phyloP scores from a whole-genome alignment of 306 rosid genomes.

The Macrotyloma uniflorum region DNA sequence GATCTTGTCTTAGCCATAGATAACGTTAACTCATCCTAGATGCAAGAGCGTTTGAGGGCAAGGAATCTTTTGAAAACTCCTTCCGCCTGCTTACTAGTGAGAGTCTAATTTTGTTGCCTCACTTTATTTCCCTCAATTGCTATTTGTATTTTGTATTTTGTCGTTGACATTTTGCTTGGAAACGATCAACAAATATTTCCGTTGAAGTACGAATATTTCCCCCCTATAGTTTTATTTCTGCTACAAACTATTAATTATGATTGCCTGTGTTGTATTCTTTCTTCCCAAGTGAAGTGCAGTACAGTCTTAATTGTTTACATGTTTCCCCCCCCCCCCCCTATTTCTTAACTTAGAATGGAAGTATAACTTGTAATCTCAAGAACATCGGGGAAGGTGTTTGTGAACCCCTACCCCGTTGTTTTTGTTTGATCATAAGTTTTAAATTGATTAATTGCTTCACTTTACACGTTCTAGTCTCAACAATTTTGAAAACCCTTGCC shows the following conservation, averaged over 20 bases:
- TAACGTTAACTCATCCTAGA: neutral
- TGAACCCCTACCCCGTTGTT: neutral
- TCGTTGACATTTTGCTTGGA: neutral
- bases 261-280: neutral
- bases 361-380: neutral
- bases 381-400: neutral
- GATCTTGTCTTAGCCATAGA: neutral
- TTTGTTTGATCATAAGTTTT: neutral
- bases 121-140: neutral
- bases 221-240: neutral
- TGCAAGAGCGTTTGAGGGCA: neutral
- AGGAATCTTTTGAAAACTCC: constrained; percentile 11
- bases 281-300: neutral
- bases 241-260: neutral
- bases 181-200: neutral
- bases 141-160: neutral
- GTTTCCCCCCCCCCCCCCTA: neutral
- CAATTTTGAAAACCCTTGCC: neutral
- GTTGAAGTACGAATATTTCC: neutral
- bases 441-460: neutral
- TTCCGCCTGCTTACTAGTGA: neutral
- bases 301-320: neutral
- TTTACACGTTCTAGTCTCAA: too few relatives aligned
- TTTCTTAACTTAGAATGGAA: neutral
- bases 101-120: constrained; percentile 18